These are phyloP conservation scores for Pseudocercospora crystallina DNA, from an alignment of 2,329 filamentous ascomycete species.

Conservation along the genomic window DNA sequence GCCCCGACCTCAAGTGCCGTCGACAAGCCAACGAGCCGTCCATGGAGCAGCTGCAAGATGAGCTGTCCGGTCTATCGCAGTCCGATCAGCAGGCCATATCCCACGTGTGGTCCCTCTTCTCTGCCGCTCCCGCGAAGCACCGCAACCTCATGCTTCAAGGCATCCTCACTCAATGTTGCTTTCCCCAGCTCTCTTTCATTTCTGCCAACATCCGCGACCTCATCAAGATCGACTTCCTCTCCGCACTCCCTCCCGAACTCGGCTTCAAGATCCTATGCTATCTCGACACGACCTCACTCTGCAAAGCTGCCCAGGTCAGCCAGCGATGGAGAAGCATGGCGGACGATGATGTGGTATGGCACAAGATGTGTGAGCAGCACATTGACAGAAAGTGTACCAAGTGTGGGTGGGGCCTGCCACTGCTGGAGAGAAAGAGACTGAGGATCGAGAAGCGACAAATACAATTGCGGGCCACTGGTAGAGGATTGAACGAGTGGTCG, in stretches of 20 bases:
- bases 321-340: constrained; percentile 82
- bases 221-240: constrained; percentile 95
- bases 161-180: constrained; percentile 94
- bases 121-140: constrained; percentile 88
- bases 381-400: constrained; percentile 92
- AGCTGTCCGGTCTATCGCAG: constrained; percentile 76
- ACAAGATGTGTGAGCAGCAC: constrained; percentile 96
- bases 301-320: constrained; percentile 94
- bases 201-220: constrained; percentile 88
- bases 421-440: constrained; percentile 84
- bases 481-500: constrained; percentile 56
- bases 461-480: constrained; percentile 64
- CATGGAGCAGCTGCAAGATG: constrained; percentile 90
- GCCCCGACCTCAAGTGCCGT: constrained; percentile 89
- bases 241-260: constrained; percentile 83
- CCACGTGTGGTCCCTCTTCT: constrained; percentile 97
- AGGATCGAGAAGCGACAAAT: constrained; percentile 85
- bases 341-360: constrained; percentile 98
- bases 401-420: constrained; percentile 90
- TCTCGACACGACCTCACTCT: constrained; percentile 89
- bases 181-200: constrained; percentile 91
- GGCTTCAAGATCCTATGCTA: constrained; percentile 91
- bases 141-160: constrained; percentile 95
- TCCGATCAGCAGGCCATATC: constrained; percentile 93
- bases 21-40: constrained; percentile 90